Evolutionary conservation across 495 filamentous ascomycete species (phyloP), one percentile per base, ranked within the genome.

Genomic region (Penicillium coffeae): DNA sequence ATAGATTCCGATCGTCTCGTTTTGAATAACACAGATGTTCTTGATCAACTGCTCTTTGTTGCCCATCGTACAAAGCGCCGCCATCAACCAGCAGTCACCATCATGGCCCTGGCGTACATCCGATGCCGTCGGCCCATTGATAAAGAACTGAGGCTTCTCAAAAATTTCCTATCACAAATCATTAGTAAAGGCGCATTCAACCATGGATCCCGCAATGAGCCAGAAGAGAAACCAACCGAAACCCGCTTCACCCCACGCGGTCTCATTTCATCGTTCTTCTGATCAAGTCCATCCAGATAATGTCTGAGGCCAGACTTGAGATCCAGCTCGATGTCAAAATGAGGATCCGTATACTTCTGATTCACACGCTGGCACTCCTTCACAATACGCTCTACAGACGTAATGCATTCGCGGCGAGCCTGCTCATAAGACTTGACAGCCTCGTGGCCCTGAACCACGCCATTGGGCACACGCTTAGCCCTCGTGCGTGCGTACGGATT

Each of bases 41-140:
- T 90, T 81, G 45, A 96, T 87, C 50, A 96, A 68, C 0, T 80
- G 84, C 25, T 80, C 70, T 68, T 92, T 90, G 60, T 90, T 92
- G 33, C 82, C 85, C 50, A 96, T 76, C 1, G 89, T 92, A 51
- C 84, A 89, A 38, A 97, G 63, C 8, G 89, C 91, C 19, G 90
- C 86, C 74, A 96, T 79, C 44, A 96, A 77, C 90, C 91, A 96
- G 65, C 92, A 96, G 61, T 96, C 90, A 1, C 91, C 92, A 55
- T 86, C 85, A 38, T 80, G 74, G 2, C 85, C 85, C 60, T 92
- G 86, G 16, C 85, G 82, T 15, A 95, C 83, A 69, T 93, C 88
- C 49, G 84, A 89, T 13, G 92, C 88, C 13, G 82, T 85, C 6
- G 88, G 84, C 2, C 88, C 90, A 52, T 93, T 87, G 53, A 90